phyloP scores from a whole-genome alignment of 257 asterid genomes.

The Gentiana straminea region DNA sequence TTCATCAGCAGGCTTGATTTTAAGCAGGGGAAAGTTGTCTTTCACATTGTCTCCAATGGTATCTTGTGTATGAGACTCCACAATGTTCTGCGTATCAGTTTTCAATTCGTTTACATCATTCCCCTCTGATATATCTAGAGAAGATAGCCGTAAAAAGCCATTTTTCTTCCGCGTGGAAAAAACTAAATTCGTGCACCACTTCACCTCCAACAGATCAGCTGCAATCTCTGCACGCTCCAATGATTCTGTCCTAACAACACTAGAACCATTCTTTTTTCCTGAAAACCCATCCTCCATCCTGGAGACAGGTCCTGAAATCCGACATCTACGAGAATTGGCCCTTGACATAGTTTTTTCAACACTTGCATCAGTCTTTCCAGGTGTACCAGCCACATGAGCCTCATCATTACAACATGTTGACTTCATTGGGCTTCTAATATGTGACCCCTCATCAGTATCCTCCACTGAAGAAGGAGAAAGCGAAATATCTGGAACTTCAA shows the following conservation, averaged over 20 bases:
- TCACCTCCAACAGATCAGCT: constrained; percentile 89
- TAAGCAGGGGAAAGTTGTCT: background rate
- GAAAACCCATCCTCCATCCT: constrained; percentile 15
- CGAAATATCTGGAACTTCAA: constrained; percentile 26
- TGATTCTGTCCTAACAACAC: constrained; percentile 34
- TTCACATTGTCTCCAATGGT: constrained; percentile 6
- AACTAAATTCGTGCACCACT: constrained; percentile 77
- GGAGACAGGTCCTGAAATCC: constrained; percentile 46
- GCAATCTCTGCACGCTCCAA: constrained; percentile 88
- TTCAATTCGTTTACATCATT: constrained; percentile 12
- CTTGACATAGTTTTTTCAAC: constrained; percentile 26
- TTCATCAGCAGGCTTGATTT: constrained; percentile 13
- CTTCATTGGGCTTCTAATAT: constrained; percentile 23
- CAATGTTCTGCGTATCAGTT: constrained; percentile 8
- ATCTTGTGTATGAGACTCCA: constrained; percentile 6
- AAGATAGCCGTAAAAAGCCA: constrained; percentile 14
- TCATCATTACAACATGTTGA: constrained; percentile 40
- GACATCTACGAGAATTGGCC: constrained; percentile 41
- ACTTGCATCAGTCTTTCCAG: constrained; percentile 15
- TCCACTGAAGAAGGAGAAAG: constrained; percentile 57
- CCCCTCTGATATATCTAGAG: constrained; percentile 18
- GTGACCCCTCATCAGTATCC: constrained; percentile 36
- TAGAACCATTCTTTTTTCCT: constrained; percentile 19
- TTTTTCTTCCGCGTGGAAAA: constrained; percentile 31
- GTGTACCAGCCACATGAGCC: constrained; percentile 23